phyloP scores from a whole-genome alignment of 176 grass and related monocot genomes.

The Hordeum vulgare region MorexV3_pseudomolecules_assembly NC_058519.1:379400001-379400500 shows the following conservation, averaged over 20 bases:
- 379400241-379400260: neutral
- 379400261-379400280: neutral
- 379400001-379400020: no score
- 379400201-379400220: neutral
- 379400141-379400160: no score
- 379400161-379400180: no score
- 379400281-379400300: neutral
- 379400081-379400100: no score
- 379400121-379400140: no score
- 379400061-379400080: no score
- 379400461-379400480: conserved; percentile 49
- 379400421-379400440: conserved; percentile 61
- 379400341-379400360: conserved; percentile 43
- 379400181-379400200: no score
- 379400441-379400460: conserved; percentile 18
- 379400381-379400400: conserved; percentile 47
- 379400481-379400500: conserved; percentile 80
- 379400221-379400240: neutral
- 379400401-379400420: conserved; percentile 54
- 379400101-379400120: no score
- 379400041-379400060: no score
- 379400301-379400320: conserved; percentile 12
- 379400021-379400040: no score
- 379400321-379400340: conserved; percentile 18
- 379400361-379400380: conserved; percentile 56